A percentile compares a stretch with the other conserved stretches of the same genome.
Evolutionary conservation across 768 basidiomycete species (phyloP).

Genomic region (Punctularia strigosozonata): DNA sequence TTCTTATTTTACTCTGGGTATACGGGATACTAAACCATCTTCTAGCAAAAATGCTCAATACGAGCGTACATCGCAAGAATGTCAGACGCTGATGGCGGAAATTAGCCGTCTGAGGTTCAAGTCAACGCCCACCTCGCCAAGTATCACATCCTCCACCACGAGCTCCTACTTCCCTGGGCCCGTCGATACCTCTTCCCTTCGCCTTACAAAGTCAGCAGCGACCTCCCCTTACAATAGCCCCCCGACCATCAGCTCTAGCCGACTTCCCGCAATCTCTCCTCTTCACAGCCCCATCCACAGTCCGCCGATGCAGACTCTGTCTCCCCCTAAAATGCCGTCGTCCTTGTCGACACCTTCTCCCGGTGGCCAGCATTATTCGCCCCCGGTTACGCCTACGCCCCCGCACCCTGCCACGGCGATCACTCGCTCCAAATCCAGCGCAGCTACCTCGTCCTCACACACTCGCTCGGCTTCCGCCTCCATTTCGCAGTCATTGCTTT

Average conservation of each 20-base stretch:
- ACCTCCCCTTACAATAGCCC: too few species aligned
- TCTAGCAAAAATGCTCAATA: constrained; percentile 46
- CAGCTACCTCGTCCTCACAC: background rate
- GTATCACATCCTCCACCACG: constrained; percentile 4
- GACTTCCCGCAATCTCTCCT: too few species aligned
- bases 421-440: background rate
- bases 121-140: constrained; percentile 22
- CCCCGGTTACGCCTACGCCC: too few species aligned
- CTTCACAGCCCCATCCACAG: too few species aligned
- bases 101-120: constrained; percentile 43
- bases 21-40: constrained; percentile 8
- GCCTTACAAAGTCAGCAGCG: constrained; percentile 14
- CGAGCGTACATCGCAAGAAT: constrained; percentile 65
- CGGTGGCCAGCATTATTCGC: too few species aligned
- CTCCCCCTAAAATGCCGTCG: too few species aligned
- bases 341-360: too few species aligned
- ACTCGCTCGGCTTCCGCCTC: background rate
- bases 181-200: constrained; percentile 15
- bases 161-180: constrained; percentile 16
- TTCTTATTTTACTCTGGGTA: constrained; percentile 4
- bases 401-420: background rate
- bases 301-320: too few species aligned
- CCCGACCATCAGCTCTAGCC: too few species aligned
- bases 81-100: constrained; percentile 55
- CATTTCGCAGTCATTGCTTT: too few species aligned